These are phyloP conservation scores for Casuarina equisetifolia DNA, from an alignment of 306 rosid genomes.

Conservation along the genomic window DNA sequence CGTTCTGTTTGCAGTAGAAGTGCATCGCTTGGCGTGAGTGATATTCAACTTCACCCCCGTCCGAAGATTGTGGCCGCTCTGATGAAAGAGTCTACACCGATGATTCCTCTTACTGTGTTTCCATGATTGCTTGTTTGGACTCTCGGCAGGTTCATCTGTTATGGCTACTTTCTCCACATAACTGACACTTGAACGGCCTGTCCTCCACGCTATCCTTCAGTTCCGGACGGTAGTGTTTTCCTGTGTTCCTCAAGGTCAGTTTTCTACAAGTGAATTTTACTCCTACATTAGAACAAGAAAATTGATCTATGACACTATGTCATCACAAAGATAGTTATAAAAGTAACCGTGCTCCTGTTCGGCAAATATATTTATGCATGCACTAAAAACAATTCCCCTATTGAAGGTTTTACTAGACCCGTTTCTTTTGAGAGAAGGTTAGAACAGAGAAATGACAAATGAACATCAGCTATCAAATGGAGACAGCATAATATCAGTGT, in stretches of 20 bases:
- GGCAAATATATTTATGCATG: too few species aligned
- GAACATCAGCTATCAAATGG: neutral
- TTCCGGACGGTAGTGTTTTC: slow-evolving; percentile 79
- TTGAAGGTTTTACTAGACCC: too few species aligned
- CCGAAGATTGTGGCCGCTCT: slow-evolving; percentile 64
- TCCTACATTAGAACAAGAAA: slow-evolving; percentile 47
- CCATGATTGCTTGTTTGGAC: slow-evolving; percentile 34
- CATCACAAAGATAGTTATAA: too few species aligned
- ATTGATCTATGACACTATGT: slow-evolving; percentile 11
- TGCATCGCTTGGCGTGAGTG: slow-evolving; percentile 15
- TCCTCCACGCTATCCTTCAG: slow-evolving; percentile 46
- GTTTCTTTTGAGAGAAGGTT: neutral
- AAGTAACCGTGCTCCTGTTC: too few species aligned
- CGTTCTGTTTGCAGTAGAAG: slow-evolving; percentile 27
- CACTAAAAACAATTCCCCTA: too few species aligned
- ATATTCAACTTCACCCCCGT: slow-evolving; percentile 27
- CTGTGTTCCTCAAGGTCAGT: slow-evolving; percentile 90
- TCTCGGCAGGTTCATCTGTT: slow-evolving; percentile 72
- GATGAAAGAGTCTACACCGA: slow-evolving; percentile 54
- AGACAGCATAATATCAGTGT: neutral
- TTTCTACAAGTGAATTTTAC: slow-evolving; percentile 72
- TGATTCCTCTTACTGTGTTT: slow-evolving; percentile 33
- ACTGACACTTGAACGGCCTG: slow-evolving; percentile 48
- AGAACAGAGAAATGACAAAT: neutral
- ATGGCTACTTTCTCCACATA: slow-evolving; percentile 81